Evolutionary conservation across 805 yeast species (phyloP).

Genomic region (Suhomyces sp.): DNA sequence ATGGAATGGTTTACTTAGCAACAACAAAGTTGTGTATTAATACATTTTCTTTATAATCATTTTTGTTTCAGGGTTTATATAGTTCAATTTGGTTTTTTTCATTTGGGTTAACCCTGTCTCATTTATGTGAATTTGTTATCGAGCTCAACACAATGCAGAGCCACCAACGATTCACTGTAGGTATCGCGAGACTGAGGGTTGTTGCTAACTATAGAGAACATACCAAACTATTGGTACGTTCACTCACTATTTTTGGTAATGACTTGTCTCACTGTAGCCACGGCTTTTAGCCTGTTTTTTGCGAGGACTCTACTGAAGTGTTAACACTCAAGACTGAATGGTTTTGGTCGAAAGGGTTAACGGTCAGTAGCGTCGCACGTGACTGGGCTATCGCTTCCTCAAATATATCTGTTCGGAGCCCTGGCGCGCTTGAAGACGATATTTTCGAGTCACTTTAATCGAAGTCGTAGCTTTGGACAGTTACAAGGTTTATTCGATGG

Average conservation of each 20-base stretch:
- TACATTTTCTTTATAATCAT: slow-evolving; percentile 18
- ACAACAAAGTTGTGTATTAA: slow-evolving; percentile 15
- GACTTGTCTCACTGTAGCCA: slow-evolving; percentile 1
- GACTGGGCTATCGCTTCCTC: neutral
- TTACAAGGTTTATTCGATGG: neutral
- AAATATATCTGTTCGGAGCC: neutral
- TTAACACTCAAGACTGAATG: slow-evolving; percentile 1
- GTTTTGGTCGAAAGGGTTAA: neutral
- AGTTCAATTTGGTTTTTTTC: slow-evolving; percentile 18
- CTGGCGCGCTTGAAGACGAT: neutral
- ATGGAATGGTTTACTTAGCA: slow-evolving; percentile 2
- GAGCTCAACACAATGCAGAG: slow-evolving; percentile 43
- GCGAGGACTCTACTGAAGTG: neutral
- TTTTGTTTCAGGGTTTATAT: slow-evolving; percentile 22
- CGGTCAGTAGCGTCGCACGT: neutral
- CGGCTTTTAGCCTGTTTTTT: neutral
- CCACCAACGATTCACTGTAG: slow-evolving; percentile 44
- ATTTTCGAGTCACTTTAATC: neutral
- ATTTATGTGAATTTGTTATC: slow-evolving; percentile 31
- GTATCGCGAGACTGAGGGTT: slow-evolving; percentile 12
- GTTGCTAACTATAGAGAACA: slow-evolving; percentile 7
- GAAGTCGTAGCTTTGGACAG: neutral
- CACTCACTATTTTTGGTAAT: neutral
- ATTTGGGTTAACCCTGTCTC: slow-evolving; percentile 17
- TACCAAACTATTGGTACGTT: neutral